Conservation (phyloP, 2,329 filamentous ascomycete species). For the Penicillium thymicola region DNA sequence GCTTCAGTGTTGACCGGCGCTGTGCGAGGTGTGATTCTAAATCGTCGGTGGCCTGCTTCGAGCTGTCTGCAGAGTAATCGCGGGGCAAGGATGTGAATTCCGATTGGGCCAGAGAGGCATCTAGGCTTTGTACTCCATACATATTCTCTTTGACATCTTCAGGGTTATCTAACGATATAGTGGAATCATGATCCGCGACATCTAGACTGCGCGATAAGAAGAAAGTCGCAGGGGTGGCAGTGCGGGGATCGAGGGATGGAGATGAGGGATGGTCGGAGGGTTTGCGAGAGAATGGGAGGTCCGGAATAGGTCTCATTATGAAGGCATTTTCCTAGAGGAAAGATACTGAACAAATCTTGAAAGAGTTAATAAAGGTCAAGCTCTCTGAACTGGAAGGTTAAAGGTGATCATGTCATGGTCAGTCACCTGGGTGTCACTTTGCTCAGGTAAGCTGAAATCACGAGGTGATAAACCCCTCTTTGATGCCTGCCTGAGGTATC, state of each 20-base stretch:
- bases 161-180: conserved; percentile 28
- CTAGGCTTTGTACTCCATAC: conserved; percentile 58
- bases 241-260: conserved; percentile 37
- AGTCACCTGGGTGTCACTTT: conserved; percentile 1
- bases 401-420: conserved; percentile 4
- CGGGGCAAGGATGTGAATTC: conserved; percentile 11
- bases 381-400: background rate
- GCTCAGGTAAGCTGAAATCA: conserved; percentile 9
- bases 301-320: conserved; percentile 40
- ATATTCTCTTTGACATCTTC: conserved; percentile 43
- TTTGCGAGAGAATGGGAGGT: conserved; percentile 38
- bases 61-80: conserved; percentile 12
- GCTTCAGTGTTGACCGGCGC: conserved; percentile 33
- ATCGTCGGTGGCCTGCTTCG: conserved; percentile 15
- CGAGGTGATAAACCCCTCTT: conserved; percentile 10
- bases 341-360: background rate
- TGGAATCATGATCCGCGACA: conserved; percentile 43
- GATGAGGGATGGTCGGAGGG: conserved; percentile 27
- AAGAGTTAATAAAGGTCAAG: background rate
- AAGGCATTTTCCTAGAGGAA: conserved; percentile 5
- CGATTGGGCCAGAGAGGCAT: conserved; percentile 50
- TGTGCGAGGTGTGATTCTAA: conserved; percentile 23
- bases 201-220: conserved; percentile 54
- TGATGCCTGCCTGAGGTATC: conserved; percentile 3
- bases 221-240: conserved; percentile 54